Conservation (phyloP, 148 eudicot genomes). For the Arbutus unedo region DNA sequence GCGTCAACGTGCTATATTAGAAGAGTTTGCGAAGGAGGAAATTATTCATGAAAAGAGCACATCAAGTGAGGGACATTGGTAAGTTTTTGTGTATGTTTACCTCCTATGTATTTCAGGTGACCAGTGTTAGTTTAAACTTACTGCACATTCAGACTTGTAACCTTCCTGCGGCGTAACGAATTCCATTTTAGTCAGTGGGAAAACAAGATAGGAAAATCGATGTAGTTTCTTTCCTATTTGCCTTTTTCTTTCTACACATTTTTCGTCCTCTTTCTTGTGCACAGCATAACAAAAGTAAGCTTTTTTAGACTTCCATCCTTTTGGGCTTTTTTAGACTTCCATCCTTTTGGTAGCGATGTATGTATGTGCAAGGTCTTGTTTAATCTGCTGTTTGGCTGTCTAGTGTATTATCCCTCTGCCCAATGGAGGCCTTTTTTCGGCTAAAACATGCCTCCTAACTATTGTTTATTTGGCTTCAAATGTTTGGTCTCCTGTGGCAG, state of each 20-base stretch:
- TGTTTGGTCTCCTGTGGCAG: background rate
- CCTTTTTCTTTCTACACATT: background rate
- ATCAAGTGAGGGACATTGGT: slow-evolving; percentile 58
- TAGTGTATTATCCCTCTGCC: background rate
- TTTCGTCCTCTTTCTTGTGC: background rate
- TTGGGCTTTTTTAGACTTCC: background rate
- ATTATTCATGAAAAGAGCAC: slow-evolving; percentile 46
- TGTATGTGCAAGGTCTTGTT: background rate
- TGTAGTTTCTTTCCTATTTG: background rate
- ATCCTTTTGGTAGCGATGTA: background rate
- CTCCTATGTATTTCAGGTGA: slow-evolving; percentile 2
- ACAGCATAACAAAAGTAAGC: background rate
- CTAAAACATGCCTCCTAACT: background rate
- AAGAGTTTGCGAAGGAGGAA: slow-evolving; percentile 84
- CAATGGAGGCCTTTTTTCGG: background rate
- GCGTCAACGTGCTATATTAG: slow-evolving; percentile 82
- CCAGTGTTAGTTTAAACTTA: background rate
- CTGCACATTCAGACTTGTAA: background rate
- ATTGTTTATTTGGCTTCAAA: background rate
- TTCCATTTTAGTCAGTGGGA: background rate
- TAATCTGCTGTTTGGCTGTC: background rate
- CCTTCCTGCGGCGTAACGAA: background rate
- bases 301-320: background rate
- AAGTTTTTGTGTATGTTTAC: slow-evolving; percentile 24
- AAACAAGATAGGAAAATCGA: background rate